Evolutionary conservation across 768 basidiomycete species (phyloP).

Genomic region (Pluteus cervinus): DNA sequence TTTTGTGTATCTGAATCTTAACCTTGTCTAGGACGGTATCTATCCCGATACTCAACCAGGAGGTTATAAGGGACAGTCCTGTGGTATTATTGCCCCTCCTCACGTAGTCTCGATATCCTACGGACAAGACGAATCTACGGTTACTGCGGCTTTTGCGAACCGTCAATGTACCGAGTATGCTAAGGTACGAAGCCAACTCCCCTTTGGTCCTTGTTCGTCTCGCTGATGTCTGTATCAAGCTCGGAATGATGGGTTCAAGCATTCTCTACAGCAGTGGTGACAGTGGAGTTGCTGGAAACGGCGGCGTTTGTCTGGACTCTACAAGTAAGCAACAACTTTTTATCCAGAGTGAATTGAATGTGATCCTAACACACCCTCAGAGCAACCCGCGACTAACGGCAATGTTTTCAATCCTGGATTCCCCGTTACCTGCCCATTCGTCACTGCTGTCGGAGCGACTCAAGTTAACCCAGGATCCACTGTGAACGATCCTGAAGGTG

Average conservation of each 20-base stretch:
- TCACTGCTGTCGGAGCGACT: slow-evolving; percentile 52
- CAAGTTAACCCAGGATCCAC: slow-evolving; percentile 39
- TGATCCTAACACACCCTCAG: too few relatives aligned
- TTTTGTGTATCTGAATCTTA: too few relatives aligned
- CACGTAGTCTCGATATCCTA: slow-evolving; percentile 38
- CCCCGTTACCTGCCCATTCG: slow-evolving; percentile 38
- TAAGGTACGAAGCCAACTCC: slow-evolving; percentile 14
- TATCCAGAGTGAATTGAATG: too few relatives aligned
- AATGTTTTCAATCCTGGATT: slow-evolving; percentile 20
- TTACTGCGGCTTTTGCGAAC: slow-evolving; percentile 31
- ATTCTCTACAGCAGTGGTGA: slow-evolving; percentile 58
- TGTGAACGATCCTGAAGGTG: slow-evolving; percentile 37
- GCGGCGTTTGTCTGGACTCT: slow-evolving; percentile 33
- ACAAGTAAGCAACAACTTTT: slow-evolving; percentile 23
- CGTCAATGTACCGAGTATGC: slow-evolving; percentile 46
- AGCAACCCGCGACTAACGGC: slow-evolving; percentile 16
- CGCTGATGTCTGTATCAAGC: slow-evolving; percentile 14
- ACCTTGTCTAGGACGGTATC: slow-evolving; percentile 20
- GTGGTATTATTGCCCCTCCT: slow-evolving; percentile 35
- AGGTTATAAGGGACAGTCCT: slow-evolving; percentile 29
- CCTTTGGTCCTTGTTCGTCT: background rate
- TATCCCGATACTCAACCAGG: slow-evolving; percentile 20
- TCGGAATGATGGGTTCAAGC: slow-evolving; percentile 56
- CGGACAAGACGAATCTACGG: slow-evolving; percentile 34
- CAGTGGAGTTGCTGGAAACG: slow-evolving; percentile 39